Base-by-base conservation (phyloP, 805 yeast species). In the Candida orba region DNA sequence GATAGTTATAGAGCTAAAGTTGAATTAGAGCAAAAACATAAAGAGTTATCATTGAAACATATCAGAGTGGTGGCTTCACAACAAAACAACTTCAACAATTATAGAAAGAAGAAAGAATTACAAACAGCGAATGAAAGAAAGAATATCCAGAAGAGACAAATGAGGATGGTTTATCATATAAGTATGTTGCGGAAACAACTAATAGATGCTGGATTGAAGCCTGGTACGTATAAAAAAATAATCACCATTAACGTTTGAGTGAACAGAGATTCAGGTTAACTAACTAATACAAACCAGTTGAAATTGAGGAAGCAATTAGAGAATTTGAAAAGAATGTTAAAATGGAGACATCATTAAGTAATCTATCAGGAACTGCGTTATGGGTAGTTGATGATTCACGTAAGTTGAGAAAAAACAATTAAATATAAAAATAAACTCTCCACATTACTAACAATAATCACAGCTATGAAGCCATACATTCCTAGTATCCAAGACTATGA, bases 401-500 rank as follows among this genome's bases (percentile, higher is more conserved):
- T 57, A 42, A 44, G 62, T 57, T 37, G 30, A 6, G 4, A 20
- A 34, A 9, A 12, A 6, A 5, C 7, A 10, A 12, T 6, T 20
- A n/a, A 17, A 23, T 15, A 6, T 5, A 10, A 6, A 4, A 9
- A 6, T 25, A 4, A 23, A 8, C 20, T 8, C 18, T 18, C 3
- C 1, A 3, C 10, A 20, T 27, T 41, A 46, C 50, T 37, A 33
- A 39, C 43, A 27, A 15, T 20, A 54, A 5, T 3, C 7, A 62
- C 32, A 61, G 59, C 60, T 13, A 52, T 77, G 53, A 79, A 78
- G 49, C 59, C 65, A 13, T 67, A 68, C 44, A 61, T 80, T 29
- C 87, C 88, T 6, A 78, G 77, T 56, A 67, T 73, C 18, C 76
- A 74, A 46, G 87, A 81, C 33, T 81, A 81, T 59, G 80, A 74